These are phyloP conservation scores for Yamadazyma taylorii DNA, from an alignment of 1,139 yeast genomes.

Conservation along the genomic window DNA sequence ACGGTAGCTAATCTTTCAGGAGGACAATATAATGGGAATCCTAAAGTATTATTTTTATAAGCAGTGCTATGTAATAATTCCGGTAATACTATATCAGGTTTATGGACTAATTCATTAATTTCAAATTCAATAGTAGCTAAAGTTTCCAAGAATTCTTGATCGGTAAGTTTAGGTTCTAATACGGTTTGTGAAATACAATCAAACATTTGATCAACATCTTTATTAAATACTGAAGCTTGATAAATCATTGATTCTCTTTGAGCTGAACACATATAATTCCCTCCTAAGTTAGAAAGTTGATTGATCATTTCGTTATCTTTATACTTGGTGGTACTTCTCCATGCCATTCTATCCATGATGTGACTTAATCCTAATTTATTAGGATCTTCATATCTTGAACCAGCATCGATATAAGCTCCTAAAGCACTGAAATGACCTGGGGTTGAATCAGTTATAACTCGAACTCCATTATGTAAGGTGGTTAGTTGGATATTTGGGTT, in stretches of 20 bases:
- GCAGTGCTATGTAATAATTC: constrained; percentile 87
- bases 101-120: constrained; percentile 74
- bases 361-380: constrained; percentile 73
- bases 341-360: constrained; percentile 81
- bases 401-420: constrained; percentile 89
- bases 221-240: constrained; percentile 91
- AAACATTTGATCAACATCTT: constrained; percentile 82
- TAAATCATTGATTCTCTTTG: constrained; percentile 90
- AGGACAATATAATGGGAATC: constrained; percentile 85
- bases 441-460: constrained; percentile 80
- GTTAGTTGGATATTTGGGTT: constrained; percentile 42
- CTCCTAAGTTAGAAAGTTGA: constrained; percentile 78
- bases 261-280: constrained; percentile 92
- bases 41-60: constrained; percentile 69
- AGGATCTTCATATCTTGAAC: constrained; percentile 74
- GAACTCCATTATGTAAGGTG: constrained; percentile 71
- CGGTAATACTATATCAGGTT: constrained; percentile 85
- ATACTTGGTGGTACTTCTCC: constrained; percentile 69
- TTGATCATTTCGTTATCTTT: constrained; percentile 74
- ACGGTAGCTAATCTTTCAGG: constrained; percentile 61
- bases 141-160: constrained; percentile 73
- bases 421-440: constrained; percentile 92
- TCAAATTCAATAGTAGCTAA: constrained; percentile 78
- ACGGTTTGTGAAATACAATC: constrained; percentile 80
- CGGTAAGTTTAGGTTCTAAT: constrained; percentile 63